These are phyloP conservation scores for Leccinum ponderosum DNA, from an alignment of 1,284 basidiomycete species.

Conservation along the genomic window DNA sequence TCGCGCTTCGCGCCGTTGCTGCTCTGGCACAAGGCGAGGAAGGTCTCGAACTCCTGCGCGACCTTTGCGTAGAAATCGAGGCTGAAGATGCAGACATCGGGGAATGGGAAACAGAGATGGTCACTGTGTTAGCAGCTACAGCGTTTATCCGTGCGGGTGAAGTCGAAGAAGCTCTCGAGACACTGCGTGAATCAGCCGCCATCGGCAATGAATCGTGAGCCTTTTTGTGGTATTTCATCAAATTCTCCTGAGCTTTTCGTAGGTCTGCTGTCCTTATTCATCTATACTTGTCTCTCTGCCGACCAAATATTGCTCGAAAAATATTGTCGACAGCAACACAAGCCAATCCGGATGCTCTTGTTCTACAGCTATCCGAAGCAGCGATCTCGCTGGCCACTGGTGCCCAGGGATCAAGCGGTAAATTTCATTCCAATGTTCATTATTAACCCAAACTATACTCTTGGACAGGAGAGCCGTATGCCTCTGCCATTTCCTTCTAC, in stretches of 20 bases:
- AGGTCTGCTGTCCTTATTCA: slow-evolving; percentile 84
- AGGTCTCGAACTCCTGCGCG: slow-evolving; percentile 79
- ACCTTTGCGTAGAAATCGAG: slow-evolving; percentile 84
- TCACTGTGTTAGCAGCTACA: slow-evolving; percentile 79
- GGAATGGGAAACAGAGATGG: slow-evolving; percentile 66
- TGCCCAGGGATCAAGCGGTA: slow-evolving; percentile 50
- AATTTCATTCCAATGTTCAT: neutral
- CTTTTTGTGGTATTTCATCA: slow-evolving; percentile 5
- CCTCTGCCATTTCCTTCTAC: slow-evolving; percentile 80
- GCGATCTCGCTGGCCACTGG: slow-evolving; percentile 83
- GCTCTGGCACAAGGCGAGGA: slow-evolving; percentile 69
- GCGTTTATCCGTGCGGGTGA: slow-evolving; percentile 84
- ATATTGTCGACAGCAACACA: slow-evolving; percentile 80
- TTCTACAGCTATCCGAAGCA: slow-evolving; percentile 89
- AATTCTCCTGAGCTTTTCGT: neutral
- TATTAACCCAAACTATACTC: neutral
- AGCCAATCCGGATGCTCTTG: slow-evolving; percentile 87
- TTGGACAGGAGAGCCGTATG: slow-evolving; percentile 46
- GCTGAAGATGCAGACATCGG: slow-evolving; percentile 68
- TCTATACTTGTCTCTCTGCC: slow-evolving; percentile 82
- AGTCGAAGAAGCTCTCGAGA: slow-evolving; percentile 89
- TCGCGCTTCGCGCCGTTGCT: slow-evolving; percentile 69
- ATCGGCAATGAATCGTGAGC: slow-evolving; percentile 56
- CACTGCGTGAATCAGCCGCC: slow-evolving; percentile 74
- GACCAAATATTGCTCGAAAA: slow-evolving; percentile 84